Evolutionary conservation across 345 rosid species (phyloP), one percentile per base, ranked within the genome.

Genomic region (Populus davidiana): DNA sequence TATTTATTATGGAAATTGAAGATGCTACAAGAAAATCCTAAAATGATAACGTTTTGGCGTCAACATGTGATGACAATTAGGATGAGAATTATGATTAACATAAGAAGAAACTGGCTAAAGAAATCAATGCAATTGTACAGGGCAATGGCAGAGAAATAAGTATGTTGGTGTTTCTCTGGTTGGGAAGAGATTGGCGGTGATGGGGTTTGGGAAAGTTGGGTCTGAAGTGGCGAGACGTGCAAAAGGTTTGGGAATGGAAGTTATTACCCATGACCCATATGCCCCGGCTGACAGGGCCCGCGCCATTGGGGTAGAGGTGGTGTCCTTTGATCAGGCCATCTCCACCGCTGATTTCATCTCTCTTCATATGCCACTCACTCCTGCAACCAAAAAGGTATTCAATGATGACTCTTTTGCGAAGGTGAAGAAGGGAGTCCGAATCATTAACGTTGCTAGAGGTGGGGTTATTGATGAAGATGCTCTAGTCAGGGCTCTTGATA

Each of bases 181-280:
- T 35, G 94, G 94, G 27, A 91, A 91, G 83, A 93, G 97, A 8
- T 29, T 93, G 33, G 97, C 98, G 17, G 84, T 93, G 25, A 89
- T 93, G 91, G 98, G 98, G 6, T 93, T 91, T 68, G 98, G 98
- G 2, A 93, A 93, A 86, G 98, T 93, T 1, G 98, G 98, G 3
- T 83, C 92, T 25, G 97, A 91, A 84, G 97, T 93, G 36, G 93
- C 98, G 10, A 89, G 97, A 41, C 86, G 97, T 41, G 97, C 91
- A 44, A 93, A 89, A 72, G 98, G 98, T 25, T 84, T 93, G 12
- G 98, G 98, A 16, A 93, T 93, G 97, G 85, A 88, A 70, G 92
- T 93, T 4, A 89, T 93, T 63, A 89, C 98, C 0, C 93, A 93
- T 56, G 98, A 93, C 25, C 98, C 98, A 16, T 93, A 91, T 67